These are phyloP conservation scores for Naumovozyma baii DNA, from an alignment of 805 yeast genomes.

Conservation along the genomic window DNA sequence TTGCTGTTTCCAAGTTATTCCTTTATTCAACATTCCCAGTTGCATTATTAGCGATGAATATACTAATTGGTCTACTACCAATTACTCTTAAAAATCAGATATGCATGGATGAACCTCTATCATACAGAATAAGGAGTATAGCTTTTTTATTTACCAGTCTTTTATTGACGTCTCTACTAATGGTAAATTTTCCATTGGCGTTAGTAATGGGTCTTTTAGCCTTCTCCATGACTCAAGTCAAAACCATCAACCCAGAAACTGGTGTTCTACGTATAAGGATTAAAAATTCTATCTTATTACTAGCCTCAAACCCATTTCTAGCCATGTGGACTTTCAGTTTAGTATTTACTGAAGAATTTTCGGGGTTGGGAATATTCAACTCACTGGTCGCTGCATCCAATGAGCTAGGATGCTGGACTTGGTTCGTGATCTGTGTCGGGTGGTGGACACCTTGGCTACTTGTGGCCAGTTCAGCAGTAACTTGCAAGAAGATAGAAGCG, in stretches of 20 bases:
- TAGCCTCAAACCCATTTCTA: constrained; percentile 45
- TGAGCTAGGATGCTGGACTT: constrained; percentile 73
- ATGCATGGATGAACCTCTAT: constrained; percentile 11
- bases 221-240: constrained; percentile 61
- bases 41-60: constrained; percentile 11
- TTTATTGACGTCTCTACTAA: constrained; percentile 60
- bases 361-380: constrained; percentile 34
- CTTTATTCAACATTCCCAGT: constrained; percentile 9
- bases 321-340: constrained; percentile 26
- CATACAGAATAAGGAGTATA: constrained; percentile 32
- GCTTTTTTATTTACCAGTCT: constrained; percentile 57
- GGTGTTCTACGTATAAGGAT: constrained; percentile 3
- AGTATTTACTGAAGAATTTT: constrained; percentile 14
- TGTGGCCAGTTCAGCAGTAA: constrained; percentile 22
- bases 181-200: constrained; percentile 78
- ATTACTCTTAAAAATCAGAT: constrained; percentile 11
- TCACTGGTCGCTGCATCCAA: constrained; percentile 56
- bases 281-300: constrained; percentile 30
- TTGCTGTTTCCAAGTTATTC: constrained; percentile 13
- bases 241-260: constrained; percentile 6
- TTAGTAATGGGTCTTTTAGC: constrained; percentile 59
- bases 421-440: constrained; percentile 61
- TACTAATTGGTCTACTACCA: constrained; percentile 3
- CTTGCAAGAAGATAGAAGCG: neutral
- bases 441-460: constrained; percentile 80